These are phyloP conservation scores for Clarireedia hainanense DNA, from an alignment of 2,329 filamentous ascomycete species.

Conservation along the genomic window DNA sequence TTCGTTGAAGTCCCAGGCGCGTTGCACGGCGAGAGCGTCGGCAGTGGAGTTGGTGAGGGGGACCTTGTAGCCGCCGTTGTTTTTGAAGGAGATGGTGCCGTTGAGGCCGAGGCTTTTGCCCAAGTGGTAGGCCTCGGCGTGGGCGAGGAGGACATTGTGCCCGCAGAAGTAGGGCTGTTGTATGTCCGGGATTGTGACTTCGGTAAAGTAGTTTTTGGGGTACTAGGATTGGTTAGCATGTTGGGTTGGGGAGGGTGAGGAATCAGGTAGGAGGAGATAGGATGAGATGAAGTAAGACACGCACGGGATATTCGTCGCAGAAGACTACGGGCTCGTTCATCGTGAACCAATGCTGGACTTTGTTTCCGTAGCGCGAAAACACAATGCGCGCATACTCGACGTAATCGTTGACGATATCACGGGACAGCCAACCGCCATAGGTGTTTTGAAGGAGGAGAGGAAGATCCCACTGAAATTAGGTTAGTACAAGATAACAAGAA, in stretches of 20 bases:
- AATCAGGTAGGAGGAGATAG: not conserved
- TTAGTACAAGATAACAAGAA: not conserved
- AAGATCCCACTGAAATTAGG: conserved; percentile 20
- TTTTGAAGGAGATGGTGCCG: conserved; percentile 39
- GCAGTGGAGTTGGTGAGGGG: conserved; percentile 33
- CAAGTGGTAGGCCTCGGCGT: conserved; percentile 41
- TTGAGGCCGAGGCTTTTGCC: conserved; percentile 44
- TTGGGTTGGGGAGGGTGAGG: not conserved
- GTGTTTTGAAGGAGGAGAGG: conserved; percentile 31
- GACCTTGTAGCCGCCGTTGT: conserved; percentile 39
- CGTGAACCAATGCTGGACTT: conserved; percentile 43
- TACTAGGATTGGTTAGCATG: not conserved
- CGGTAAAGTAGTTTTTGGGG: conserved; percentile 32
- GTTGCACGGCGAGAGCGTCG: conserved; percentile 19
- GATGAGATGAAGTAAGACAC: not conserved
- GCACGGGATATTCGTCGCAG: conserved; percentile 12
- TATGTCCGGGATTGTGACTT: conserved; percentile 31
- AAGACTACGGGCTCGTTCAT: conserved; percentile 43
- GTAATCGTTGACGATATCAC: conserved; percentile 41
- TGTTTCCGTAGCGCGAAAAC: conserved; percentile 42
- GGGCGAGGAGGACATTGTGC: conserved; percentile 39
- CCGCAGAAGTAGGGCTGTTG: conserved; percentile 33
- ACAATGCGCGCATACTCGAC: conserved; percentile 44
- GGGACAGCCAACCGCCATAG: conserved; percentile 37
- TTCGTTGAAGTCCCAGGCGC: conserved; percentile 33